Percentiles rank a stretch among this genome's conserved stretches.
Evolutionary conservation across 768 basidiomycete species (phyloP).

Genomic region (Mycena alexandri): DNA sequence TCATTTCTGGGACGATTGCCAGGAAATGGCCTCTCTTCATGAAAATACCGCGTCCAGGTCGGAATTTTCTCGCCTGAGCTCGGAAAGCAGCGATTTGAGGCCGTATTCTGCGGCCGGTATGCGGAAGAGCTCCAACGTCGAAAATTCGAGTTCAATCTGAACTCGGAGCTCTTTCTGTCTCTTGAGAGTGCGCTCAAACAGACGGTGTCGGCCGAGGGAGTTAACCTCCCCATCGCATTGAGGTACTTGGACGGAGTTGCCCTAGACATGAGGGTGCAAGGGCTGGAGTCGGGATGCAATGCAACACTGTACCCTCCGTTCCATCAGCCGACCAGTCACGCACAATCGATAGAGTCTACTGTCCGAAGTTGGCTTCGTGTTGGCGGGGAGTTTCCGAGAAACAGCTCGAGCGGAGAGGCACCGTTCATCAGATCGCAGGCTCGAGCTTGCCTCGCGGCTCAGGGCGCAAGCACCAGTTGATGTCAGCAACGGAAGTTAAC

Average conservation of each 20-base stretch:
- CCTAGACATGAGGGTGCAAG: constrained; percentile 53
- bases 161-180: constrained; percentile 59
- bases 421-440: constrained; percentile 40
- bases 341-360: constrained; percentile 58
- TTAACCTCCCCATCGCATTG: constrained; percentile 55
- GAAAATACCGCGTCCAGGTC: constrained; percentile 48
- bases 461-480: constrained; percentile 57
- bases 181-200: constrained; percentile 58
- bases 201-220: constrained; percentile 40
- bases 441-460: not conserved
- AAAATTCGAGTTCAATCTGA: constrained; percentile 54
- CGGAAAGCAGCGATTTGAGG: constrained; percentile 50
- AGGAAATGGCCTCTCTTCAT: constrained; percentile 59
- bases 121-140: constrained; percentile 43
- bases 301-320: constrained; percentile 60
- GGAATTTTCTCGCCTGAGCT: constrained; percentile 37
- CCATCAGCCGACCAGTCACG: constrained; percentile 54
- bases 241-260: constrained; percentile 57
- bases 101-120: constrained; percentile 51
- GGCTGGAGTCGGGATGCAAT: constrained; percentile 42
- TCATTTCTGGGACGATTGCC: constrained; percentile 55
- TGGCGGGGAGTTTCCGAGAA: constrained; percentile 56
- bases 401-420: constrained; percentile 31
- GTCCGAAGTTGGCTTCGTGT: constrained; percentile 61
- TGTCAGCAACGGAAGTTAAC: constrained; percentile 61